phyloP scores from a whole-genome alignment of 106 monocot genomes.

The Allium cepa region DNA sequence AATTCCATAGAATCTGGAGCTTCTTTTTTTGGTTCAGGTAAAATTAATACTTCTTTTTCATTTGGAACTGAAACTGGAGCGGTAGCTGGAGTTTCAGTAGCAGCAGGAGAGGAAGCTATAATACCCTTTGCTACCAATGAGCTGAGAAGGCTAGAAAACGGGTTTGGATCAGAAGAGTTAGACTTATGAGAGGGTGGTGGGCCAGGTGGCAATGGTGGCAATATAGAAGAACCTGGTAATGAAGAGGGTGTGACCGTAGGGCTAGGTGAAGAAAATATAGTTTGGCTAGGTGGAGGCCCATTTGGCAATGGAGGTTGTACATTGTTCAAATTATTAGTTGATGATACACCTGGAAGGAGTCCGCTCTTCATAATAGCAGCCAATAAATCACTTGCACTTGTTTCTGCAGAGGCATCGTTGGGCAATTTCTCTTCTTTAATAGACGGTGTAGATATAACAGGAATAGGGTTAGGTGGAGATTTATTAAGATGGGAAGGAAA shows the following conservation, averaged over 20 bases:
- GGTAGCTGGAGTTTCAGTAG: background rate
- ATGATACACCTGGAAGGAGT: constrained; percentile 8
- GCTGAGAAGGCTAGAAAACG: constrained; percentile 74
- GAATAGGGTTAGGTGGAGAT: background rate
- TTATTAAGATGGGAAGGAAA: constrained; percentile 3
- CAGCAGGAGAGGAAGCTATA: constrained; percentile 45
- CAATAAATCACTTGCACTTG: constrained; percentile 38
- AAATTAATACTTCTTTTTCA: background rate
- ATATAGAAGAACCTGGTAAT: background rate
- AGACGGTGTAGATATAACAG: constrained; percentile 10
- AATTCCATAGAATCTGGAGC: background rate
- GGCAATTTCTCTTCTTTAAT: constrained; percentile 16
- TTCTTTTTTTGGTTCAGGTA: background rate
- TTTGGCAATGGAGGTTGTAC: constrained; percentile 62
- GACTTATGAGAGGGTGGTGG: constrained; percentile 33
- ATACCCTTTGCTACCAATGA: constrained; percentile 86
- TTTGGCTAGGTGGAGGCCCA: constrained; percentile 57
- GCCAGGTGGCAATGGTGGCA: constrained; percentile 77
- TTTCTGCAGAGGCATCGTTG: constrained; percentile 20
- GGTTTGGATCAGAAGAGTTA: constrained; percentile 19
- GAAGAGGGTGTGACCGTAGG: constrained; percentile 12
- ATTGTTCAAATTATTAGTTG: constrained; percentile 14
- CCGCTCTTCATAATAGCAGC: constrained; percentile 52
- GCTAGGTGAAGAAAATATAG: constrained; percentile 10
- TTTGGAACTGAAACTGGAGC: background rate